Conservation (phyloP, 495 filamentous ascomycete species). For the Pyrenula aspistea region DNA sequence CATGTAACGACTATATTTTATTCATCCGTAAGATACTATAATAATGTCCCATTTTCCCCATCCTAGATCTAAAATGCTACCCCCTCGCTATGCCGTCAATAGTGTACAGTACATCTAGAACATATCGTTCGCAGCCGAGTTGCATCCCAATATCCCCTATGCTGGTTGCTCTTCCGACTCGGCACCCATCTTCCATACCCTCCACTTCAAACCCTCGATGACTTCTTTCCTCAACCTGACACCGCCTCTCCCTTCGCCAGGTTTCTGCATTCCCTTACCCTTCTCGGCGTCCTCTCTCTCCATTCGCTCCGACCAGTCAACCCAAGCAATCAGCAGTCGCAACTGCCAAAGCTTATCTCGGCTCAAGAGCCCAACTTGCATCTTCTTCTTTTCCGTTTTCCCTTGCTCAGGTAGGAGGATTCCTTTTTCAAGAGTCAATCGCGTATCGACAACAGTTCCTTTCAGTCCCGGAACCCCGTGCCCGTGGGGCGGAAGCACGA, state of each 20-base stretch:
- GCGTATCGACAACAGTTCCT: slow-evolving; percentile 63
- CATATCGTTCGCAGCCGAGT: too few relatives aligned
- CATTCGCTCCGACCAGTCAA: slow-evolving; percentile 60
- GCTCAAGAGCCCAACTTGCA: slow-evolving; percentile 17
- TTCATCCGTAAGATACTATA: too few relatives aligned
- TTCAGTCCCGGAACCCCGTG: slow-evolving; percentile 28
- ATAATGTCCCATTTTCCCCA: too few relatives aligned
- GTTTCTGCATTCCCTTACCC: slow-evolving; percentile 20
- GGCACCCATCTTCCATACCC: slow-evolving; percentile 19
- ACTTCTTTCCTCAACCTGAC: slow-evolving; percentile 30
- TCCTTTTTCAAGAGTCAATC: slow-evolving; percentile 56
- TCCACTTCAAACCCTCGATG: slow-evolving; percentile 30
- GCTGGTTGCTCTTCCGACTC: background rate
- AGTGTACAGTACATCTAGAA: too few relatives aligned
- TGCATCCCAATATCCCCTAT: too few relatives aligned
- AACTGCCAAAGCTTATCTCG: slow-evolving; percentile 66
- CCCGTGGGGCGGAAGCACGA: slow-evolving; percentile 53
- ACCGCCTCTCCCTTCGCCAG: slow-evolving; percentile 19
- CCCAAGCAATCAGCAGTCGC: slow-evolving; percentile 71
- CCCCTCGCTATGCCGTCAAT: too few relatives aligned
- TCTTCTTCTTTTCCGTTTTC: slow-evolving; percentile 38
- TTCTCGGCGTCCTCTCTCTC: slow-evolving; percentile 20
- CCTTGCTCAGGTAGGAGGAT: slow-evolving; percentile 13
- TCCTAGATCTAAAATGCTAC: too few relatives aligned
- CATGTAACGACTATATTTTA: too few relatives aligned